A percentile compares a stretch with the other conserved stretches of the same genome.
These are phyloP conservation scores for Coemansia asiatica DNA, from an alignment of 192 early-diverging fungal genomes.

Conservation along the genomic window DNA sequence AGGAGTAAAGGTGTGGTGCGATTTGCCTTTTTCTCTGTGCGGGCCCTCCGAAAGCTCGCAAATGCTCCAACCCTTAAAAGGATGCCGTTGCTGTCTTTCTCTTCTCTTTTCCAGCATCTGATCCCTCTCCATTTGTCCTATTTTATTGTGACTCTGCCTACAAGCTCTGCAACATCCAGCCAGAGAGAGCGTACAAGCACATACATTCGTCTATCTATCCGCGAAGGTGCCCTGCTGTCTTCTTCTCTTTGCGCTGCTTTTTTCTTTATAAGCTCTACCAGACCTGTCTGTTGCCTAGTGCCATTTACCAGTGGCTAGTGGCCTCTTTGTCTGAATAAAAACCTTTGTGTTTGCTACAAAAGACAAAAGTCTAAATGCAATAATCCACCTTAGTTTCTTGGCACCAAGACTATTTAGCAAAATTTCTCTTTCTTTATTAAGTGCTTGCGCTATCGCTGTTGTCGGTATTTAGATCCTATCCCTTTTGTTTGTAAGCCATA, in stretches of 20 bases:
- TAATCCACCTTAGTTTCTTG: neutral
- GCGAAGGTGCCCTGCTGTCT: neutral
- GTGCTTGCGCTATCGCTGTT: neutral
- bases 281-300: neutral
- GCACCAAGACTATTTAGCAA: neutral
- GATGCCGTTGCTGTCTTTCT: neutral
- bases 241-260: neutral
- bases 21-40: neutral
- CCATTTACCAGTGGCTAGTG: neutral
- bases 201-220: neutral
- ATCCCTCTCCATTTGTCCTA: neutral
- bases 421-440: neutral
- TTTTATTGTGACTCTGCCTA: neutral
- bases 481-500: neutral
- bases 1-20: neutral
- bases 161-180: neutral
- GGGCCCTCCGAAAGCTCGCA: neutral
- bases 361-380: neutral
- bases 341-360: neutral
- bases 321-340: neutral
- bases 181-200: no score
- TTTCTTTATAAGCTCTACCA: neutral
- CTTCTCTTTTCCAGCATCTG: neutral
- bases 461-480: neutral
- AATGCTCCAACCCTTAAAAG: neutral